phyloP scores from a whole-genome alignment of 2,329 filamentous ascomycete species.

The Scedosporium aurantiacum region DNA sequence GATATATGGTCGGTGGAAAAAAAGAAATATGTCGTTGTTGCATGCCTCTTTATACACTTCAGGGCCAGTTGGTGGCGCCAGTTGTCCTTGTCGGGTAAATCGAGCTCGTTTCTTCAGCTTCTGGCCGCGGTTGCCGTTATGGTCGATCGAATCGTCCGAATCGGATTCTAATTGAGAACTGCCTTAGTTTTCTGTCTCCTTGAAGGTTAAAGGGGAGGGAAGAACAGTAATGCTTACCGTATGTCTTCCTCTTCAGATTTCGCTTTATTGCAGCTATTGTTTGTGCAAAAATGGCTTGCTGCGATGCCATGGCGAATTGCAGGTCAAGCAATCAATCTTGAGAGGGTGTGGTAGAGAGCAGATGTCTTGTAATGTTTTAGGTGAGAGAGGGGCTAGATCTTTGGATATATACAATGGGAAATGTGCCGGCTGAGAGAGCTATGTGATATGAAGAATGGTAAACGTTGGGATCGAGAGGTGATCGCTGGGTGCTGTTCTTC shows the following conservation, averaged over 20 bases:
- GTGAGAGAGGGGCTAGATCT: not conserved
- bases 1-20: no score
- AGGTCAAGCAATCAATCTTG: not conserved
- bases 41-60: constrained; percentile 61
- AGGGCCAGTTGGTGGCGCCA: constrained; percentile 54
- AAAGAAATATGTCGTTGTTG: not conserved
- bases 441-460: not conserved
- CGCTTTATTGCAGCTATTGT: constrained; percentile 59
- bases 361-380: not conserved
- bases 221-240: constrained; percentile 31
- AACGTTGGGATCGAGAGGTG: not conserved
- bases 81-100: constrained; percentile 58
- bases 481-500: not conserved
- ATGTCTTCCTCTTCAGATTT: constrained; percentile 52
- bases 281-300: constrained; percentile 53
- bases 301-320: constrained; percentile 28
- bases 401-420: not conserved
- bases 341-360: not conserved
- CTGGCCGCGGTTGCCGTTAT: constrained; percentile 63
- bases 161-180: constrained; percentile 52
- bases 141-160: constrained; percentile 60
- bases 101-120: constrained; percentile 68
- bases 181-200: not conserved
- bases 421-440: not conserved
- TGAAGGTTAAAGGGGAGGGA: not conserved